Base-by-base conservation (phyloP, 2,329 filamentous ascomycete genomes). In the Paracamarosporium sp. region DNA sequence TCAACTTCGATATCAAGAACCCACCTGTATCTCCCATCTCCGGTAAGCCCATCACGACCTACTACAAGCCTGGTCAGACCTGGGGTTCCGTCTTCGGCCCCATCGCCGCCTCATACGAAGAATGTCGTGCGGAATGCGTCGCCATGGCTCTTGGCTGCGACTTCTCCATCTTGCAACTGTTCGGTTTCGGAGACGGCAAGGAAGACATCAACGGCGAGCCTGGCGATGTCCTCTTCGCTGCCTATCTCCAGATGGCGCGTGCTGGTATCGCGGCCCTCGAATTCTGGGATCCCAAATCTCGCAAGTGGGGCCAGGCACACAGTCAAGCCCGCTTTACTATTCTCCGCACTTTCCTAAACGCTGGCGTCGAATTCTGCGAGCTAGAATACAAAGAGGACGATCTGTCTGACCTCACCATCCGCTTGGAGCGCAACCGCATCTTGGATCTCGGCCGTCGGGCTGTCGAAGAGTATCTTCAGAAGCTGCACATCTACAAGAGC, bases 51-150 rank as follows among this genome's bases (percentile, higher is more conserved):
- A 83, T 97, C 46, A 86, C 85, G 2, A 92, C 90, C 1, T 97
- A 90, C 88, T 98, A 98, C 81, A 96, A 95, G 78, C 92, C 92
- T 2, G 93, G 93, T 2, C 92, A 97, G 78, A 98, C 94, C 0
- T 98, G 93, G 93, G 91, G 92, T 55, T 92, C 89, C 5, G 92
- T 97, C 0, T 98, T 98, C 71, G 93, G 93, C 25, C 87, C 90
- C 59, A 87, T 96, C 62, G 92, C 93, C 35, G 92, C 90, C 3
- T 91, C 89, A 15, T 97, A 97, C 71, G 94, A 98, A 78, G 94
- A 98, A 78, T 98, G 94, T 76, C 88, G 94, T 54, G 94, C 94
- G 4, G 94, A 98, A 76, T 90, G 93, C 68, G 93, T 97, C 11
- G 94, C 93, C 50, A 97, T 97, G 93, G 89, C 88, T 40, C 82